phyloP scores from a whole-genome alignment of 176 grass and related monocot species.

The Oryza brachyantha region DNA sequence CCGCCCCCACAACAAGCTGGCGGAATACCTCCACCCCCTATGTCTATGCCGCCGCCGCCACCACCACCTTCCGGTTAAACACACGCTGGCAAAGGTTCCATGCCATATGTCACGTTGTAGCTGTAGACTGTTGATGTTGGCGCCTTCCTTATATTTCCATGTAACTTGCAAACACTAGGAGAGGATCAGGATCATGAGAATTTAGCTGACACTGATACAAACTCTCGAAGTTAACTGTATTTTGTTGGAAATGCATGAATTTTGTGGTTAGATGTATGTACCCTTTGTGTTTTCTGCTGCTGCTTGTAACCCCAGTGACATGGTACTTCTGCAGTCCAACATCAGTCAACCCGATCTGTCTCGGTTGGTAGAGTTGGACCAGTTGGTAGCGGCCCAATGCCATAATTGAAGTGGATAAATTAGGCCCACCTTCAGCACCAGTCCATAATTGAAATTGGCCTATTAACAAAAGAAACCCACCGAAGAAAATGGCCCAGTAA shows the following conservation, averaged over 20 bases:
- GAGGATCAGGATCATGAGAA: background rate
- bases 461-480: no score
- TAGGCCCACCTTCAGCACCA: background rate
- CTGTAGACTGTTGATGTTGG: constrained; percentile 33
- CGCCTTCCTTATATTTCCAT: constrained; percentile 15
- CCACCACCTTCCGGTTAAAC: constrained; percentile 45
- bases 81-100: background rate
- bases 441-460: no score
- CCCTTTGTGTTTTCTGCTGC: background rate
- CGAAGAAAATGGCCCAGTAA: no score
- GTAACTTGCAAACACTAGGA: constrained; percentile 26
- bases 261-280: constrained; percentile 17
- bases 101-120: constrained; percentile 24
- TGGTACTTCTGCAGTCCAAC: no score
- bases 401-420: no score
- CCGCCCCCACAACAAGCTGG: constrained; percentile 60
- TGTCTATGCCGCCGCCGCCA: constrained; percentile 46
- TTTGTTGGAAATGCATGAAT: constrained; percentile 26
- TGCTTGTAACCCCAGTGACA: no score
- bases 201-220: constrained; percentile 16
- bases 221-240: background rate
- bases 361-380: no score
- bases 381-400: no score
- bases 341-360: no score
- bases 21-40: constrained; percentile 49